phyloP scores from a whole-genome alignment of 202 grass and related monocot species.

The Panicum hallii region DNA sequence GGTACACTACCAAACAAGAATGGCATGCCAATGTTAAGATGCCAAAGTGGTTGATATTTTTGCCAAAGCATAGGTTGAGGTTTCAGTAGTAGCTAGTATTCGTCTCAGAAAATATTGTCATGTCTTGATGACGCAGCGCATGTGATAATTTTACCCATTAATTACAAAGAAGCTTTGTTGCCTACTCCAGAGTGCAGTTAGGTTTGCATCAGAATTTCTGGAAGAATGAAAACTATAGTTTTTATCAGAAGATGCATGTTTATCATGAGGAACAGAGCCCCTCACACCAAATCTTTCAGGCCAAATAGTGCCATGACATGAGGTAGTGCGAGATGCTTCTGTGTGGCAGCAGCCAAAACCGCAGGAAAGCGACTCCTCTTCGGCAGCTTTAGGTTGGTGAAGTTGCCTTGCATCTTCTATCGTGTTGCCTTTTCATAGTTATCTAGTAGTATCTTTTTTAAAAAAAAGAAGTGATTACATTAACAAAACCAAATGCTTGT shows the following conservation, averaged over 20 bases:
- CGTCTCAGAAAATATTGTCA: no score
- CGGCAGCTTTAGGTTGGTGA: background rate
- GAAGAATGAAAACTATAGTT: background rate
- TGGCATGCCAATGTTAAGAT: background rate
- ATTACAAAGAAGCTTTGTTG: background rate
- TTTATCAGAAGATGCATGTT: constrained; percentile 4
- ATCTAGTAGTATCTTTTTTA: background rate
- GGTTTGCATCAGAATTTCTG: background rate
- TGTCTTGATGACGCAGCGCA: no score
- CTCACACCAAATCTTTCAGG: background rate
- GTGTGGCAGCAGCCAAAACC: background rate
- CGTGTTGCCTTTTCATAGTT: background rate
- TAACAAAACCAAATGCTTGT: background rate
- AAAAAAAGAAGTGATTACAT: background rate
- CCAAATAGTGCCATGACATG: constrained; percentile 3
- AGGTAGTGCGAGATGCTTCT: constrained; percentile 23
- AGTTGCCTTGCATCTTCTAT: background rate
- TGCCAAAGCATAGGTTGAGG: no score
- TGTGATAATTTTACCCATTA: background rate
- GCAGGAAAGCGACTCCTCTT: background rate
- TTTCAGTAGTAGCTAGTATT: no score
- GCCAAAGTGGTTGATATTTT: background rate
- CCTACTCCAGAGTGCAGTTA: background rate
- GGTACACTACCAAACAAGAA: background rate
- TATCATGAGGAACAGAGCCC: constrained; percentile 10